Percentiles rank a stretch among this genome's conserved stretches.
These are phyloP conservation scores for Kazachstania sp. DNA, from an alignment of 1,139 yeast genomes.

Conservation along the genomic window DNA sequence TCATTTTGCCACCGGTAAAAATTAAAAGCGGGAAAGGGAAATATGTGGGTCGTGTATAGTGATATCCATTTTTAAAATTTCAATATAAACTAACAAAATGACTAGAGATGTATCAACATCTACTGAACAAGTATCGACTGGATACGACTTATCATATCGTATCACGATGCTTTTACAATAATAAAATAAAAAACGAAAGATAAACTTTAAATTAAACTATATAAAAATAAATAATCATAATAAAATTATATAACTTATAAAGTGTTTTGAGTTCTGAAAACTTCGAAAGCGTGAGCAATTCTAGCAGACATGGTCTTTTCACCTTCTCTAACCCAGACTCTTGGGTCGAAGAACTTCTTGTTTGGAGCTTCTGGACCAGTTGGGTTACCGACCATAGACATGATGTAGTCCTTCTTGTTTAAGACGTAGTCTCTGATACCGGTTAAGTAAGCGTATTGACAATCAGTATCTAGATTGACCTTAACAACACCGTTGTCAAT, in stretches of 20 bases:
- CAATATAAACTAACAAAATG: no score
- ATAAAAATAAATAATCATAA: no score
- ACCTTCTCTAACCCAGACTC: constrained; percentile 99
- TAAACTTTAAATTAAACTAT: no score
- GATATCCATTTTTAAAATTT: no score
- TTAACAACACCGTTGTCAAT: constrained; percentile 92
- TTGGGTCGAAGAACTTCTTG: constrained; percentile 99
- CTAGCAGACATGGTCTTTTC: constrained; percentile 95
- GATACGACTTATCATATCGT: no score
- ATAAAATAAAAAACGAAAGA: no score
- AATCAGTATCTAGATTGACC: constrained; percentile 98
- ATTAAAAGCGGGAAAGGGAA: no score
- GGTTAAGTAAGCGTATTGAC: constrained; percentile 92
- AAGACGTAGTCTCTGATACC: constrained; percentile 98
- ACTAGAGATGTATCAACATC: no score
- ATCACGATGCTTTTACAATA: no score
- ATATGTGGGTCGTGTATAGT: no score
- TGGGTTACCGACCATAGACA: constrained; percentile 94
- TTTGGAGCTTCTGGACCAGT: constrained; percentile 98
- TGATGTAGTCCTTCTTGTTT: constrained; percentile 88
- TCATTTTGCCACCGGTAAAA: no score
- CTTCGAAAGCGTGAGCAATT: constrained; percentile 71
- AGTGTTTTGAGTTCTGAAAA: constrained; percentile 75
- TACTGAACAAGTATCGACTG: no score
- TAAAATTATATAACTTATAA: constrained; percentile 33